phyloP scores from a whole-genome alignment of 1,139 yeast genomes.

The Lodderomyces margitis region DNA sequence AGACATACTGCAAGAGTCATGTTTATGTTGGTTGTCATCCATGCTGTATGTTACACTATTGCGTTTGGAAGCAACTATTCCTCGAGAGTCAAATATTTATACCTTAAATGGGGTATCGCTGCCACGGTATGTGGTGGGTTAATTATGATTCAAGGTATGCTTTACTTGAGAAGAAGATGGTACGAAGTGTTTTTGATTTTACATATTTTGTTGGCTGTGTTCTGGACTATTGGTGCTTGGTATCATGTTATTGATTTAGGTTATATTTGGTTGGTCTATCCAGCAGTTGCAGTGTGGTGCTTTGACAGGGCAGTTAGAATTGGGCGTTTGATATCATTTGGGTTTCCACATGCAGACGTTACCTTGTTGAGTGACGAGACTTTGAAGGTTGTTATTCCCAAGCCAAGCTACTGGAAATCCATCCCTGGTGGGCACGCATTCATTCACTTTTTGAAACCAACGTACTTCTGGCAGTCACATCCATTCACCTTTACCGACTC shows the following conservation, averaged over 20 bases:
- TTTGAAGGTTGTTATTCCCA: conserved; percentile 39
- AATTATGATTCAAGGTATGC: conserved; percentile 36
- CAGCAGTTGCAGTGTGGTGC: conserved; percentile 43
- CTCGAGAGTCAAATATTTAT: conserved; percentile 18
- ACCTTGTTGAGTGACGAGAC: conserved; percentile 37
- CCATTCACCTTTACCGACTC: conserved; percentile 38
- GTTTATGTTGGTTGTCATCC: conserved; percentile 28
- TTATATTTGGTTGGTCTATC: conserved; percentile 37
- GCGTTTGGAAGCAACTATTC: conserved; percentile 15
- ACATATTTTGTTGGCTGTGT: conserved; percentile 41
- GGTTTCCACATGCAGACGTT: conserved; percentile 37
- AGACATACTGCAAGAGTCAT: conserved; percentile 38
- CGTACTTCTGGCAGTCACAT: conserved; percentile 45
- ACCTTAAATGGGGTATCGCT: conserved; percentile 31
- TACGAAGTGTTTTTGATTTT: conserved; percentile 42
- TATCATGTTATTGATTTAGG: conserved; percentile 41
- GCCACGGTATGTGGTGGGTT: conserved; percentile 35
- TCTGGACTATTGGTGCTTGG: conserved; percentile 44
- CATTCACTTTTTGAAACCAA: conserved; percentile 39
- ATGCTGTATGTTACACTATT: conserved; percentile 40
- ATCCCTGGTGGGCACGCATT: conserved; percentile 54
- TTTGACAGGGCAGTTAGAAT: conserved; percentile 43
- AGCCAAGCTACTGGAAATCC: conserved; percentile 40
- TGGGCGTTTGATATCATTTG: conserved; percentile 32
- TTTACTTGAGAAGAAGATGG: conserved; percentile 38